Percentiles rank a stretch among this genome's conserved stretches.
Evolutionary conservation across 768 basidiomycete genomes (phyloP).

Genomic region (Lentinula aciculospora): DNA sequence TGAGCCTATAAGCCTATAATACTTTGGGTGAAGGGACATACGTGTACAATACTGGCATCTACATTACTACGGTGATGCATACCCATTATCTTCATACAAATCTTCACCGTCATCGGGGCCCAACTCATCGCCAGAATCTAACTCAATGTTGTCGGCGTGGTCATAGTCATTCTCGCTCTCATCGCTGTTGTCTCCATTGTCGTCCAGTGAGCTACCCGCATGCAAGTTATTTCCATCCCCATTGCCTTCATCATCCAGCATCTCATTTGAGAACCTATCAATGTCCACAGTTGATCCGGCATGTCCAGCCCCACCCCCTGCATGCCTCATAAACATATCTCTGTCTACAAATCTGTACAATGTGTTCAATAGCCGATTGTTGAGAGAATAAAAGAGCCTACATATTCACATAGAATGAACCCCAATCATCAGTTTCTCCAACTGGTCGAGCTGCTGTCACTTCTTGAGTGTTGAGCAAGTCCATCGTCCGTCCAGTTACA

Average conservation of each 20-base stretch:
- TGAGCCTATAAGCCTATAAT: no score
- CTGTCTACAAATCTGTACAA: slow-evolving; percentile 29
- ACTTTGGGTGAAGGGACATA: no score
- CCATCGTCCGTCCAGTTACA: slow-evolving; percentile 15
- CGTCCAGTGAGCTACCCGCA: background rate
- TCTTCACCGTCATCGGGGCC: no score
- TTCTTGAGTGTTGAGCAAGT: slow-evolving; percentile 6
- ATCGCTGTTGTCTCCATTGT: background rate
- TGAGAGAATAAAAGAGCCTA: slow-evolving; percentile 15
- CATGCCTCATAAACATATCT: slow-evolving; percentile 1
- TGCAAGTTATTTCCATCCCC: background rate
- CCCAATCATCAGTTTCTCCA: slow-evolving; percentile 17
- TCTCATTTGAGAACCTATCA: background rate
- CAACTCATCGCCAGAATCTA: background rate
- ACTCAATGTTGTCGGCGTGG: background rate
- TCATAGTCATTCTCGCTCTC: background rate
- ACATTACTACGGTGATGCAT: background rate
- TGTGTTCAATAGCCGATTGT: background rate
- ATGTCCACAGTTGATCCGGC: background rate
- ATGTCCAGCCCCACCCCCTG: background rate
- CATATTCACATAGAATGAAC: slow-evolving; percentile 30
- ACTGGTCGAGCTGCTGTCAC: slow-evolving; percentile 1
- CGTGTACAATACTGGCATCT: no score
- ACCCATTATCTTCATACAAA: no score
- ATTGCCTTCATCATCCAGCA: background rate